phyloP scores from a whole-genome alignment of 345 rosid genomes.

The Excoecaria cochinchinensis region DNA sequence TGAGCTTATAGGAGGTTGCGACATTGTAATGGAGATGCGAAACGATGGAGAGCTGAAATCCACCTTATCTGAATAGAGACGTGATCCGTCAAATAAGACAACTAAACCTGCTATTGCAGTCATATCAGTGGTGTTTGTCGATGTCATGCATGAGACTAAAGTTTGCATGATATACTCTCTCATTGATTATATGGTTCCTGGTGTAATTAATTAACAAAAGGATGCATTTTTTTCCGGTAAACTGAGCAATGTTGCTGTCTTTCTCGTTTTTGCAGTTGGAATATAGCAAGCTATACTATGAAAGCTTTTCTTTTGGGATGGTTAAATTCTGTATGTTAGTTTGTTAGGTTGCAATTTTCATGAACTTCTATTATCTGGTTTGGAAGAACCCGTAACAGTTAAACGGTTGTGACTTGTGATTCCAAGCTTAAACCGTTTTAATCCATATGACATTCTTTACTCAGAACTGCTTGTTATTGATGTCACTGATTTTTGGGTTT shows the following conservation, averaged over 20 bases:
- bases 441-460: too few species aligned
- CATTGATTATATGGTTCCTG: not conserved
- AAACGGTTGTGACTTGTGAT: too few species aligned
- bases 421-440: too few species aligned
- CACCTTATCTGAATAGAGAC: constrained; percentile 62
- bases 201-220: not conserved
- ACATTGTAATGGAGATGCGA: constrained; percentile 73
- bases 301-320: too few species aligned
- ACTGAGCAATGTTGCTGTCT: not conserved
- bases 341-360: too few species aligned
- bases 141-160: constrained; percentile 7
- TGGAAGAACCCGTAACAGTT: too few species aligned
- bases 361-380: too few species aligned
- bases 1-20: constrained; percentile 96
- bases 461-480: too few species aligned
- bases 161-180: not conserved
- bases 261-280: not conserved
- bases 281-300: too few species aligned
- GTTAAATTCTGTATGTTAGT: too few species aligned
- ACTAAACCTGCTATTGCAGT: not conserved
- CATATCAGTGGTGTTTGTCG: constrained; percentile 15
- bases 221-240: not conserved
- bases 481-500: too few species aligned
- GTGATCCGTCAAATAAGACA: not conserved
- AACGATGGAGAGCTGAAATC: constrained; percentile 69